These are phyloP conservation scores for Euphorbia peplus DNA, from an alignment of 345 rosid species.

Conservation along the genomic window DNA sequence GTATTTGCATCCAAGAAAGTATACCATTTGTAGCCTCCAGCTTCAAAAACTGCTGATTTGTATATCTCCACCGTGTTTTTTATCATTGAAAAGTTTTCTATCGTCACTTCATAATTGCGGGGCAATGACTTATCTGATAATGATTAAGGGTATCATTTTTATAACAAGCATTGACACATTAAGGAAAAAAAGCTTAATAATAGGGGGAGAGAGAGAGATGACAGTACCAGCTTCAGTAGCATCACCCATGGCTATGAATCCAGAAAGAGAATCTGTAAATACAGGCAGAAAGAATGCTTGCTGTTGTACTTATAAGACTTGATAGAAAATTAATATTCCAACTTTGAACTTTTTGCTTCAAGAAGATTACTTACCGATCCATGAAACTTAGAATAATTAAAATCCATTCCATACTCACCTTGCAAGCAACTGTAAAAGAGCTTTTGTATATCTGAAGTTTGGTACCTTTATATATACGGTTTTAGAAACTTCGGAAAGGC, in stretches of 20 bases:
- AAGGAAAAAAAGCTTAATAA: neutral
- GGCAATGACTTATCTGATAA: neutral
- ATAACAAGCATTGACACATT: neutral
- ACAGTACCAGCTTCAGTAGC: neutral
- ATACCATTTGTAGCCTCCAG: conserved; percentile 73
- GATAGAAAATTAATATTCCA: neutral
- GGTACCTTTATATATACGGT: too few relatives aligned
- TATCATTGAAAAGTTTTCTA: neutral
- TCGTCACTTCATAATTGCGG: neutral
- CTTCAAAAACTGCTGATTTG: conserved; percentile 60
- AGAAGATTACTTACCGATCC: neutral
- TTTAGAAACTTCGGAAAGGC: too few relatives aligned
- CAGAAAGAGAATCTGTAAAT: neutral
- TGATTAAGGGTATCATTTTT: neutral
- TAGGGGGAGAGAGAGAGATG: neutral
- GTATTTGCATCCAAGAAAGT: neutral
- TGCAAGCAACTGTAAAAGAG: neutral
- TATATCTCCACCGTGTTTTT: conserved; percentile 38
- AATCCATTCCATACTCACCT: neutral
- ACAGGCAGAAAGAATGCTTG: neutral
- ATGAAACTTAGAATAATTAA: neutral
- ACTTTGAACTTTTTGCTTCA: neutral
- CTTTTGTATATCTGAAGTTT: neutral
- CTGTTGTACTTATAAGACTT: neutral
- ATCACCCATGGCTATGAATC: neutral